Base-by-base conservation (phyloP, 352 stramenopile species). In the Halophytophthora batemanensis region DNA sequence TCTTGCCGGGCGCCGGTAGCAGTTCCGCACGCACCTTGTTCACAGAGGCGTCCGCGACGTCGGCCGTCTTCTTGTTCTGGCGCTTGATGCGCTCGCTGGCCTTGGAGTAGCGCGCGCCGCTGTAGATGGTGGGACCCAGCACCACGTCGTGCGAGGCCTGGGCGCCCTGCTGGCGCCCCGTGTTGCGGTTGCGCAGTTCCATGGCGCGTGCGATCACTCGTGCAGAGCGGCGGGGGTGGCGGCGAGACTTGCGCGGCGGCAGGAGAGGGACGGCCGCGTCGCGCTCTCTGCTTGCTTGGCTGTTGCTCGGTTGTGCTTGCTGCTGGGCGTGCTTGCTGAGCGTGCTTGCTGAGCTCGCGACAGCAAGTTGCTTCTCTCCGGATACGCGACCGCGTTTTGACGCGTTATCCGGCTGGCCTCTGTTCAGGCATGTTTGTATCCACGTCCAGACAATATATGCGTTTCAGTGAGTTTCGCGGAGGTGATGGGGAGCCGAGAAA, bases 71-170 rank as follows among this genome's bases (percentile, higher is more conserved):
- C 48, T 73, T 76, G 40, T 87, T 59, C 61, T 84, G 76, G n/a
- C 82, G 82, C 63, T 87, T 87, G 13, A 90, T 54, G 1, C 82
- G 75, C 69, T 93, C 82, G 47, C 75, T 88, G 70, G 87, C 84
- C 66, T 93, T 93, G 45, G 71, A 76, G 62, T 88, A 93, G 48
- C 82, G 77, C 64, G 90, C 82, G 49, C 82, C 82, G 2, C 65
- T 81, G 61, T 93, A 93, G 47, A 93, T 82, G 22, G 79, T 86
- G n/a, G 82, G 82, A 0, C 82, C 82, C 1, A 93, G 64, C 17
- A 67, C 47, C 25, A 93, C 79, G 45, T 92, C 69, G 4, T 69
- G 46, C 23, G 72, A 56, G 15, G 54, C 50, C 8, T 60, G 42
- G n/a, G 56, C 52, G 14, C 66, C 56, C 51, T 76, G 78, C 2